phyloP scores from a whole-genome alignment of 257 asterid genomes.

The Linaria vulgaris region DNA sequence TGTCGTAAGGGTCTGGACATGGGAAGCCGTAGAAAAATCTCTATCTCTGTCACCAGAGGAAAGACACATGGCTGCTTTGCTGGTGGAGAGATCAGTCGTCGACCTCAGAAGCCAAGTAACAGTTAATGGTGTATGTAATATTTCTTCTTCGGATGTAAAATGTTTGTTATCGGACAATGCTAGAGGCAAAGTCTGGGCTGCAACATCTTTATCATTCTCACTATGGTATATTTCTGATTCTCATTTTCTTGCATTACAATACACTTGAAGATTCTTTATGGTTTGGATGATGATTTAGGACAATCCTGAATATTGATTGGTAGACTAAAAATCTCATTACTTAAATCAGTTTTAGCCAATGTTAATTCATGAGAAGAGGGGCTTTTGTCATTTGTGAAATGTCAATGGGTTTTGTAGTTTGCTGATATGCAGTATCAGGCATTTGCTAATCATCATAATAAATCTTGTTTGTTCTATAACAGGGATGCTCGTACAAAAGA shows the following conservation, averaged over 20 bases:
- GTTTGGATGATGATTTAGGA: too few relatives aligned
- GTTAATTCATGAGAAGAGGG: too few relatives aligned
- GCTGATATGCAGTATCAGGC: too few relatives aligned
- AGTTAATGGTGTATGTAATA: slow-evolving; percentile 74
- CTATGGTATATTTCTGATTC: slow-evolving; percentile 53
- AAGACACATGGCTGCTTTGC: slow-evolving; percentile 78
- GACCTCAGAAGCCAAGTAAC: slow-evolving; percentile 89
- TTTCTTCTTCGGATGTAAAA: slow-evolving; percentile 87
- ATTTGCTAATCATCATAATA: too few relatives aligned
- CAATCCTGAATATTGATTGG: too few relatives aligned
- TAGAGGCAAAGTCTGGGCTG: slow-evolving; percentile 85
- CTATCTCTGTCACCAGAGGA: slow-evolving; percentile 73
- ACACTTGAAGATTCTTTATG: not conserved
- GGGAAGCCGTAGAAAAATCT: slow-evolving; percentile 87
- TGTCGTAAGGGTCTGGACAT: slow-evolving; percentile 73
- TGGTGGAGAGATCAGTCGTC: slow-evolving; percentile 72
- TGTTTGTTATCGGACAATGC: slow-evolving; percentile 59
- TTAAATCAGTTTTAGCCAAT: too few relatives aligned
- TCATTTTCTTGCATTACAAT: not conserved
- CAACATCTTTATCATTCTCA: slow-evolving; percentile 71
- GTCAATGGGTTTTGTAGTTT: too few relatives aligned
- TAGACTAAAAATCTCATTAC: too few relatives aligned
- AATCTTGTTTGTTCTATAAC: slow-evolving; percentile 4
- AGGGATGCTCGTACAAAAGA: slow-evolving; percentile 98
- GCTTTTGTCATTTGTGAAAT: too few relatives aligned